These are phyloP conservation scores for Colletotrichum agaves DNA, from an alignment of 2,329 filamentous ascomycete species.

Conservation along the genomic window DNA sequence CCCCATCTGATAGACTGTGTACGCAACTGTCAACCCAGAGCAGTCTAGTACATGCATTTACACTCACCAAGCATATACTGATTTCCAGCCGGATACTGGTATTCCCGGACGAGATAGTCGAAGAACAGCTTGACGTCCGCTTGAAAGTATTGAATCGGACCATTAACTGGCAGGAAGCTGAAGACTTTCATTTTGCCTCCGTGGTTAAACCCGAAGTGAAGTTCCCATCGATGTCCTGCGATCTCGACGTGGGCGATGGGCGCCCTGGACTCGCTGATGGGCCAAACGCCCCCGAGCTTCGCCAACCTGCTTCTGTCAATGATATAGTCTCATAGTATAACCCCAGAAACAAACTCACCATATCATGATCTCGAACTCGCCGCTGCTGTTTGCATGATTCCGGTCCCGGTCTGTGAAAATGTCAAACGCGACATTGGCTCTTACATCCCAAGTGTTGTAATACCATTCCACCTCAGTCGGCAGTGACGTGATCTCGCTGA, in stretches of 20 bases:
- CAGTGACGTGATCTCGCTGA: conserved; percentile 49
- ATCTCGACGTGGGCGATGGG: conserved; percentile 37
- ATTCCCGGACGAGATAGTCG: conserved; percentile 56
- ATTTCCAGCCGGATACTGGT: conserved; percentile 50
- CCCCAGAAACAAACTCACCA: conserved; percentile 52
- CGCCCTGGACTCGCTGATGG: conserved; percentile 45
- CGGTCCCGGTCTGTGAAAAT: conserved; percentile 63
- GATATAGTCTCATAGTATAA: too few species aligned
- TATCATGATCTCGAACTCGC: conserved; percentile 72
- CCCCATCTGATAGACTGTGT: conserved; percentile 41
- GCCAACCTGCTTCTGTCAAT: conserved; percentile 51
- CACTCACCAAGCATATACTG: conserved; percentile 43
- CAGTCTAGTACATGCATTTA: background rate
- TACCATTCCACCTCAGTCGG: conserved; percentile 49
- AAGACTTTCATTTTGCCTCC: conserved; percentile 63
- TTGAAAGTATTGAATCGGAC: conserved; percentile 58
- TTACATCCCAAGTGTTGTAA: conserved; percentile 60
- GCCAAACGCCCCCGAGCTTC: conserved; percentile 66
- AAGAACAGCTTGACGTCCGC: conserved; percentile 66
- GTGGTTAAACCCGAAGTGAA: conserved; percentile 64
- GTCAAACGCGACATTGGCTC: conserved; percentile 71
- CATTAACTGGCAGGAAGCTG: conserved; percentile 52
- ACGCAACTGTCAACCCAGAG: background rate
- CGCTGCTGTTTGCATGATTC: conserved; percentile 46
- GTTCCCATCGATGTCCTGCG: conserved; percentile 55